A percentile compares a stretch with the other conserved stretches of the same genome.
Evolutionary conservation across 345 rosid species (phyloP).

Genomic region (Abelmoschus esculentus): DNA sequence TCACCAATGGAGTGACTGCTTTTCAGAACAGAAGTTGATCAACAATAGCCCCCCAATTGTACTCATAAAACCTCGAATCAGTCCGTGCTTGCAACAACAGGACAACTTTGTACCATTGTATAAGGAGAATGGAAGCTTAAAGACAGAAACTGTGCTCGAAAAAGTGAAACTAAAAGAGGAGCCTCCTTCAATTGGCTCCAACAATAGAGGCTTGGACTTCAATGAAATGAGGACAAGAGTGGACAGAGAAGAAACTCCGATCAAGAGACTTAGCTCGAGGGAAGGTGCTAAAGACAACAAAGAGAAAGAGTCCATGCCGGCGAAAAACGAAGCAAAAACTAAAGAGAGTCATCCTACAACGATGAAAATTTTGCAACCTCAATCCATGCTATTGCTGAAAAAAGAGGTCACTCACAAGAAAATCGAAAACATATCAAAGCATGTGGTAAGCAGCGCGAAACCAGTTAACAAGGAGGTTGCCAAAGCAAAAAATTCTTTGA

Average conservation of each 20-base stretch:
- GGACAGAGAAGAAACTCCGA: too few relatives aligned
- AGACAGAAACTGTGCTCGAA: too few relatives aligned
- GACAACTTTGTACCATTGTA: neutral
- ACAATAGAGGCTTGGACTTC: too few relatives aligned
- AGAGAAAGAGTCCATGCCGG: slow-evolving; percentile 12
- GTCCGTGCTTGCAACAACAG: slow-evolving; percentile 13
- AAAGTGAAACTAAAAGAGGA: too few relatives aligned
- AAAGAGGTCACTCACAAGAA: slow-evolving; percentile 18
- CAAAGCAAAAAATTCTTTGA: slow-evolving; percentile 32
- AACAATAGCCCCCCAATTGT: slow-evolving; percentile 42
- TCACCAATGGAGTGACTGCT: slow-evolving; percentile 15
- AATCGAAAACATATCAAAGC: slow-evolving; percentile 22
- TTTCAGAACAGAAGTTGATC: slow-evolving; percentile 19
- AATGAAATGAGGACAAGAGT: too few relatives aligned
- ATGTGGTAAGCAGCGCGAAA: slow-evolving; percentile 19
- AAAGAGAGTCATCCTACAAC: too few relatives aligned
- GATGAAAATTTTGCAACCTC: too few relatives aligned
- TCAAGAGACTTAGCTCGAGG: too few relatives aligned
- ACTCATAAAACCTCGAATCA: slow-evolving; percentile 48
- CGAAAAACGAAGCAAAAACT: too few relatives aligned
- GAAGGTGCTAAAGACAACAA: too few relatives aligned
- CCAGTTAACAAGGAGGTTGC: slow-evolving; percentile 22
- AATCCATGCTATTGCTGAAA: slow-evolving; percentile 8
- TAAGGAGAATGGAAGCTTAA: too few relatives aligned
- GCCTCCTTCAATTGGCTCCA: too few relatives aligned